Evolutionary conservation across 768 basidiomycete species (phyloP), one percentile per base, ranked within the genome.

Genomic region (Dacryopinax spathularia): DNA sequence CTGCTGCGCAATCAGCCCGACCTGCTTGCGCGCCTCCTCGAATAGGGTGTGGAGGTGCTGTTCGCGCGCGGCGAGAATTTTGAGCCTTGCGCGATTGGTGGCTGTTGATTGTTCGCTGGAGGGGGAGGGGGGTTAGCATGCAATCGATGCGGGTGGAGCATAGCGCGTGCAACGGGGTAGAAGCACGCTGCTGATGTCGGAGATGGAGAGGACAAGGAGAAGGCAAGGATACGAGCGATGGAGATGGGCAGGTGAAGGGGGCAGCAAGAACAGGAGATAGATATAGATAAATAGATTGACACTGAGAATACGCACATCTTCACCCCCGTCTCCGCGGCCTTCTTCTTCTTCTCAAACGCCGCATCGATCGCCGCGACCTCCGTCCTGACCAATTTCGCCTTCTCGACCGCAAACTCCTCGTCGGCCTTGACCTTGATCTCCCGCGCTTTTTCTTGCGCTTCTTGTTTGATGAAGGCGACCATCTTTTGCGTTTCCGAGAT

Each of bases 391-490:
- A 98, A 87, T 76, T 91, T 96, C 60, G 94, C 95, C 83, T 99
- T 99, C 75, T 99, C 96, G 68, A 99, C 98, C 20, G 95, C 89
- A 72, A 98, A 98, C 77, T 99, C 95, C 74, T 98, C 94, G 66
- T 99, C 93, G 0, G 96, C 95, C 75, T 99, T 99, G 65, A 97
- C 91, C 67, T 82, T 87, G 66, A 99, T 93, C 77, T 99, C 96
- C 7, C 96, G 80, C 0, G 92, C 94, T 77, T 99, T 99, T 79
- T 99, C 95, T 67, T 90, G 75, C 2, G 95, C 95, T 76, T 99
- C 96, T 72, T 98, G 96, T 77, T 91, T 95, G 82, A 98, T 98
- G 80, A 97, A 97, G 62, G 91, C 87, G 56, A 95, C 95, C 95
- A 98, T 97, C 84, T 97, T 97, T 79, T 91, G 94, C 90, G 97